Base-by-base conservation (phyloP, 306 rosid genomes). In the Cucurbita pepo region DNA sequence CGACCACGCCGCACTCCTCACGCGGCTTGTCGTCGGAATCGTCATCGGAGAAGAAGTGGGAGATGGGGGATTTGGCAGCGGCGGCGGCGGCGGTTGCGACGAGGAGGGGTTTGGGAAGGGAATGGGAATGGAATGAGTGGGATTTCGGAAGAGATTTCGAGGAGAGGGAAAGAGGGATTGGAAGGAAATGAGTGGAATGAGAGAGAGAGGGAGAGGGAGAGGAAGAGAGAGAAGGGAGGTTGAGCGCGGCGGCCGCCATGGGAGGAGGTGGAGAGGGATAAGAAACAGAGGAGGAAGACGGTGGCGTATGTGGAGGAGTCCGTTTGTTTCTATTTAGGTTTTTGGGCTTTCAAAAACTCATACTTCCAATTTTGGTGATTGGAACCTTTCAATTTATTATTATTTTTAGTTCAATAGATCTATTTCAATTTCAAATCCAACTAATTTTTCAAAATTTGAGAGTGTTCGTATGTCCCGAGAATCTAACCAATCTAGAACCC, bases 1-100 rank as follows among this genome's bases (percentile, higher is more conserved):
- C 97, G 2, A 94, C 96, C 0, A 91, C 92, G 4, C 99, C 99
- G 73, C 97, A 94, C 89, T 94, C 97, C 58, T 94, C 96, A 4
- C 96, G 89, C 6, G 91, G 95, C 83, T 89, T 94, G 30, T 90
- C 88, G 75, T 88, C 93, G 2, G 82, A 87, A 0, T 74, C 79
- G 5, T 30, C 56, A 19, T 52, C n/a, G 5, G 81, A 47, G 77
- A 72, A 30, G 43, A 77, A 10, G 10, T 80, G 75, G 62, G 90
- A 82, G n/a, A 83, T 76, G 0, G 86, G 86, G 78, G 77, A 83
- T 40, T 79, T 86, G 19, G 79, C 65, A 10, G 80, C 59, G 13
- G 80, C 63, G 11, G 79, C 64, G 11, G 79, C 65, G 14, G 76
- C n/a, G n/a, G n/a, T n/a, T n/a, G n/a, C 65, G 55, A 5, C 6